These are phyloP conservation scores for Exophiala spinifera DNA, from an alignment of 2,329 filamentous ascomycete species.

Conservation along the genomic window DNA sequence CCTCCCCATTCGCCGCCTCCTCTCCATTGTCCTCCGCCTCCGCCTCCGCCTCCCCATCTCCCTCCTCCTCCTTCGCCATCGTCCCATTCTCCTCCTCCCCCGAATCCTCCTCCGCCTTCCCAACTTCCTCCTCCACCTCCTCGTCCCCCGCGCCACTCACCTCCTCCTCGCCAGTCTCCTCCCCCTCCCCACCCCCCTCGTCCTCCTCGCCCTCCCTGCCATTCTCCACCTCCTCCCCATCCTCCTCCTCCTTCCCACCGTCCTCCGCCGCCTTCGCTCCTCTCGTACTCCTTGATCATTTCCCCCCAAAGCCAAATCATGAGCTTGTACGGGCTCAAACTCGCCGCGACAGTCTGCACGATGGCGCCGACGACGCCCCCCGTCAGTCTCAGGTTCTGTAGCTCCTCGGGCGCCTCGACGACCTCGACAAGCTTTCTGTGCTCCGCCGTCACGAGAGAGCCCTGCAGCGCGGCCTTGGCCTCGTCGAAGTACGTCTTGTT, in stretches of 20 bases:
- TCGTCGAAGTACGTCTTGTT: conserved; percentile 21
- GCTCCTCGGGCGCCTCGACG: conserved; percentile 31
- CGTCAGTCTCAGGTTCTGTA: conserved; percentile 31
- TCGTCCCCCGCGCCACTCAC: too few relatives aligned
- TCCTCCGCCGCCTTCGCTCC: too few relatives aligned
- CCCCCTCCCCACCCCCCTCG: too few relatives aligned
- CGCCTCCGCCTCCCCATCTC: too few relatives aligned
- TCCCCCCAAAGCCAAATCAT: conserved; percentile 13
- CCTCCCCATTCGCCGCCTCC: too few relatives aligned
- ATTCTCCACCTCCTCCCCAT: neutral
- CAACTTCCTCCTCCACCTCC: too few relatives aligned
- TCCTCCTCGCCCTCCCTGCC: too few relatives aligned
- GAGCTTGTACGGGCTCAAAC: conserved; percentile 23
- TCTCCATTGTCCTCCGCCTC: too few relatives aligned
- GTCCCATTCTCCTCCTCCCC: too few relatives aligned
- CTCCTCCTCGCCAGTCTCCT: too few relatives aligned
- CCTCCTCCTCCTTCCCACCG: neutral
- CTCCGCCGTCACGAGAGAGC: neutral
- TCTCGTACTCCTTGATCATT: conserved; percentile 6
- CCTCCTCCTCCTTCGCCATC: too few relatives aligned
- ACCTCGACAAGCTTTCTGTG: conserved; percentile 7
- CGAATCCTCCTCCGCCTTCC: too few relatives aligned
- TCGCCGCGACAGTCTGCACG: conserved; percentile 19
- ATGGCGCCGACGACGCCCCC: conserved; percentile 18
- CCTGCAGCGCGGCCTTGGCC: conserved; percentile 15